These are phyloP conservation scores for Adansonia gregorii DNA, from an alignment of 441 rosid species.

Conservation along the genomic window DNA sequence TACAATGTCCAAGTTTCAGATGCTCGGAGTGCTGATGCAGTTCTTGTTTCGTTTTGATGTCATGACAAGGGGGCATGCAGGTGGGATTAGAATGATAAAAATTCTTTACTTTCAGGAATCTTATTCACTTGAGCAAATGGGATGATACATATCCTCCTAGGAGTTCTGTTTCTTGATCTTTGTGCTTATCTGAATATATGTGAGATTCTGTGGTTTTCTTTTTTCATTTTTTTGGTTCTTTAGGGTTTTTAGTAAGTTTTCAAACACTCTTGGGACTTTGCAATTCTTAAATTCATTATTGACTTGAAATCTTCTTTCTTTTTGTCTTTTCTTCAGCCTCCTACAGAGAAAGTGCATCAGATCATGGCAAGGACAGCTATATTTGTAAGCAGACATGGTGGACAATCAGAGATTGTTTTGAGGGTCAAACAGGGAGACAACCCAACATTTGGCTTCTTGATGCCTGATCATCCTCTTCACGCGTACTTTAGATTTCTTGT, in stretches of 20 bases:
- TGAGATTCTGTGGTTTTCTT: constrained; percentile 46
- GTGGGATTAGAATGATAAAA: constrained; percentile 91
- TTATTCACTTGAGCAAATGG: constrained; percentile 50
- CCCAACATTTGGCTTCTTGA: constrained; percentile 90
- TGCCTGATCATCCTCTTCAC: constrained; percentile 91
- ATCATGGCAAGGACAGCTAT: constrained; percentile 85
- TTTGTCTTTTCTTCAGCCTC: constrained; percentile 68
- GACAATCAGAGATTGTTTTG: constrained; percentile 89
- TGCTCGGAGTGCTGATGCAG: constrained; percentile 88
- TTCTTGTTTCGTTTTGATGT: constrained; percentile 91
- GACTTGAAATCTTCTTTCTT: constrained; percentile 30
- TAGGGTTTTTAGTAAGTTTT: constrained; percentile 39
- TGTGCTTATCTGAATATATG: constrained; percentile 52
- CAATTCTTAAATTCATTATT: constrained; percentile 36
- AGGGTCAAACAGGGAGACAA: constrained; percentile 97
- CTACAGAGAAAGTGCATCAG: constrained; percentile 88
- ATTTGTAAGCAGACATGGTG: constrained; percentile 88
- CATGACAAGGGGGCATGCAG: constrained; percentile 93
- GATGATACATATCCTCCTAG: constrained; percentile 59
- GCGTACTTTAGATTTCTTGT: constrained; percentile 86
- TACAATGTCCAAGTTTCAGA: constrained; percentile 99
- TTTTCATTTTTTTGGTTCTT: background rate
- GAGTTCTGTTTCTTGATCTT: constrained; percentile 62
- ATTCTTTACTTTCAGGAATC: constrained; percentile 55
- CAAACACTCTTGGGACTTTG: constrained; percentile 19